Evolutionary conservation across 805 yeast species (phyloP).

Genomic region (Wickerhamiella parazyma): DNA sequence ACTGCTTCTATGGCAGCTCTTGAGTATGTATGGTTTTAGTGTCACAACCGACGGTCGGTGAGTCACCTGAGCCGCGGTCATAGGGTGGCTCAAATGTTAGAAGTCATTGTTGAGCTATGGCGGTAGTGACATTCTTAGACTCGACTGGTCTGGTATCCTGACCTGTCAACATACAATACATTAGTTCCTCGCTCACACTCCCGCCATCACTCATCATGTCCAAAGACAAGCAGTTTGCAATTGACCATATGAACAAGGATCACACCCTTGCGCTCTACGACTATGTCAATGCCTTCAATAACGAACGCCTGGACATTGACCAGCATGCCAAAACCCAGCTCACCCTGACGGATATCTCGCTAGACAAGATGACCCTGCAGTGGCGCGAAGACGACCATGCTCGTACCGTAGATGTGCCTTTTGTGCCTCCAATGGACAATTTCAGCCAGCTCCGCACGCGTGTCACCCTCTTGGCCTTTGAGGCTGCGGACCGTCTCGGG

Average conservation of each 20-base stretch:
- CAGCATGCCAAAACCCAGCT: neutral
- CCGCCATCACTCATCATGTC: neutral
- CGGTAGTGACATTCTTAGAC: too few species aligned
- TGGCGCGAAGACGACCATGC: conserved; percentile 1
- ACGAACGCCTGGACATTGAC: conserved; percentile 1
- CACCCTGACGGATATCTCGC: neutral
- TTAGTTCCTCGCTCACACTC: too few species aligned
- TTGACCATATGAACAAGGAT: conserved; percentile 9
- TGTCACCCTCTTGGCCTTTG: neutral
- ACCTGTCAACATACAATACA: too few species aligned
- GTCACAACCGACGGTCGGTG: too few species aligned
- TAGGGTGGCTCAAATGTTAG: too few species aligned
- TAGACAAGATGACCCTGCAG: neutral
- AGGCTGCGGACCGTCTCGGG: conserved; percentile 4
- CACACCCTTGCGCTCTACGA: conserved; percentile 4
- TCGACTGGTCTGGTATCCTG: too few species aligned
- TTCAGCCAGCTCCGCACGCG: neutral
- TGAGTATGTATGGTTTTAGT: too few species aligned
- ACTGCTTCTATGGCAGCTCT: too few species aligned
- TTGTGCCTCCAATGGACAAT: neutral
- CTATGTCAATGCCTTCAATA: conserved; percentile 5
- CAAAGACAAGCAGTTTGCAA: neutral
- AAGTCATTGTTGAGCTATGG: too few species aligned
- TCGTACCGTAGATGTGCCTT: neutral
- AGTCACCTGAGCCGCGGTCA: too few species aligned